Evolutionary conservation across 192 early-diverging fungal species (phyloP), one percentile per base, ranked within the genome.

Genomic region (Obelidium mucronatum): DNA sequence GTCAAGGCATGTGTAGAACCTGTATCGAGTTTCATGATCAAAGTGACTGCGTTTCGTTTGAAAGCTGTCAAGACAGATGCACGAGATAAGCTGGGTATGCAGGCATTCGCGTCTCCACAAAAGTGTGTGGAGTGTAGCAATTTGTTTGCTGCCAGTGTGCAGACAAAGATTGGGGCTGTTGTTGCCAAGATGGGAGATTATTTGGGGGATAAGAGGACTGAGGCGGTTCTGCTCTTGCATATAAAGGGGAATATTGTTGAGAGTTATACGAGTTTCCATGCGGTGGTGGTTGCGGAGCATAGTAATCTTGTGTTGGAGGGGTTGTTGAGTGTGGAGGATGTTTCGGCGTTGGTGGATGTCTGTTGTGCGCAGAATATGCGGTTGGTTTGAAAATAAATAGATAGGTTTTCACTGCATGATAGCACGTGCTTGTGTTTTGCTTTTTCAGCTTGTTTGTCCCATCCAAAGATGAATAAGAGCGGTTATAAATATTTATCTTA

Each of bases 181-280:
- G 83, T 88, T 11, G 53, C 63, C 2, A 91, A 91, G 59, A 76
- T 95, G 69, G 81, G 87, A 8, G 88, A 89, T 62, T 94, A 94
- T 80, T 40, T 95, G 19, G 90, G 92, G 26, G 94, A 95, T 76
- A 68, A 75, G 35, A 91, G 90, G 70, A 95, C 92, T n/a, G 92
- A 94, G 78, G 79, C 77, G 30, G 89, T 93, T 8, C 82, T 95
- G 40, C 82, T 93, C 39, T 80, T 84, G 6, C 90, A 93, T 30
- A 91, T 94, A 40, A 88, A 87, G 81, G 93, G 91, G 84, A 54
- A 53, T 56, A 3, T 54, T 1, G 34, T 42, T 28, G 80, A 84
- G 28, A 70, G 78, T 2, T 84, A 84, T 53, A 48, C 61, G 48
- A 67, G 68, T 19, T 84, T 84, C 40, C 52, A 77, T 53, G 62